Base-by-base conservation (phyloP, 2,329 filamentous ascomycete species). In the Ascochyta lentis region DNA sequence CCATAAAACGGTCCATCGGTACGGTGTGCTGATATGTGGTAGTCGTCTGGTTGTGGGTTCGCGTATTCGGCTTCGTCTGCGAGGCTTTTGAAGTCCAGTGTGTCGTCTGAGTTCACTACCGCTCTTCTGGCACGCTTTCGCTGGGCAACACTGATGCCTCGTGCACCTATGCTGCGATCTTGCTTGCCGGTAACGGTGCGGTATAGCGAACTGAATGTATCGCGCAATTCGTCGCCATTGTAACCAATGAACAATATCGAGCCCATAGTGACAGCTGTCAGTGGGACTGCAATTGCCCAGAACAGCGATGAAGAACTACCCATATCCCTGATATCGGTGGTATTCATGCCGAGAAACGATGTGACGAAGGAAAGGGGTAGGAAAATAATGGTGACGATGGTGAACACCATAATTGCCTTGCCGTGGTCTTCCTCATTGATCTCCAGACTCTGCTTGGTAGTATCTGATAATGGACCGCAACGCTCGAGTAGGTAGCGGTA, bases 371-470 rank as follows among this genome's bases (percentile, higher is more conserved):
- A 79, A 6, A 80, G 64, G 0, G 78, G 78, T 8, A 80, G 66
- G 49, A 80, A 80, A 27, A 80, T 70, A 43, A 78, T 70, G 0
- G 78, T 80, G 5, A 79, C 76, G 15, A 78, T 68, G 0, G 77
- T 80, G 50, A 80, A 80, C 10, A 79, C 72, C 15, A 79, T 64
- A 41, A 79, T 79, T 0, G 77, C 77, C 55, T 79, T 78, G 9
- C 77, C 76, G 48, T 80, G 67, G 42, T 72, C 69, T 58, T 74
- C 70, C 50, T 73, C 71, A 38, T 69, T 73, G 58, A 74, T 72
- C 44, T 74, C 70, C 16, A 69, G 58, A 31, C 63, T 69, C 46
- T 74, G 71, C 39, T 75, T 75, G 4, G 71, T 69, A 34, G 56
- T 70, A 23, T 73, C 69, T 3, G 70, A 65, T 0, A 75, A 56